Evolutionary conservation across 345 rosid genomes (phyloP), one percentile per base, ranked within the genome.

Genomic region (Eucalyptus tenuipes): DNA sequence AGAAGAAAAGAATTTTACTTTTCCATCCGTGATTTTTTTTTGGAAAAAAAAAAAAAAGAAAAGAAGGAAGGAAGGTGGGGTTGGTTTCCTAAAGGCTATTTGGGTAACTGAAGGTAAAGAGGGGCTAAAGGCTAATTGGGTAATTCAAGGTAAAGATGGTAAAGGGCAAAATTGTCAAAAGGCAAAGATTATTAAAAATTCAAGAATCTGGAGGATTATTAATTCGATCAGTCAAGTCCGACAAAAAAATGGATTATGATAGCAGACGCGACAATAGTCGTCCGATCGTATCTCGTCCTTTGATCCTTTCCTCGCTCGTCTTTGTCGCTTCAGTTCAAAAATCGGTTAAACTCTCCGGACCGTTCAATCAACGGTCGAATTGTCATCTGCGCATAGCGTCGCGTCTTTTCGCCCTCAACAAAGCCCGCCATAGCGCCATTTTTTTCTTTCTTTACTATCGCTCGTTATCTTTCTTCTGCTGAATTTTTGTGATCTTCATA

Each of bases 1-100:
- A 40, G 75, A 68, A 68, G 24, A 17, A 16, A 33, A 33, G 4
- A 33, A 68, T 68, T 68, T 33, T 33, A 17, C 22, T 4, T 17
- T 33, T 3, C 44, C 24, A 52, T 52, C 57, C 24, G 10, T 18
- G 55, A 24, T 52, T 1, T 52, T 52, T 52, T 52, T 18, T 3
- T 20, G 20, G 0, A 6, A 6, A 49, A 49, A 49, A 47, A 49
- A 4, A 48, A 16, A 16, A 16, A 6, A 52, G 0, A 50, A 17
- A 52, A 7, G 0, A 7, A 17, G 2, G 4, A 17, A 17, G 55
- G 24, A 50, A 17, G 9, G 0, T 20, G 40, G 57, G 57, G 24
- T 7, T 52, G 57, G 57, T 52, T 52, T 52, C 57, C 57, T 1
- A 7, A 52, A 7, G 55, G 55, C 55, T 18, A 52, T 3, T 18